phyloP scores from a whole-genome alignment of 371 early-diverging fungal genomes.

The Mortierella sp. region DNA sequence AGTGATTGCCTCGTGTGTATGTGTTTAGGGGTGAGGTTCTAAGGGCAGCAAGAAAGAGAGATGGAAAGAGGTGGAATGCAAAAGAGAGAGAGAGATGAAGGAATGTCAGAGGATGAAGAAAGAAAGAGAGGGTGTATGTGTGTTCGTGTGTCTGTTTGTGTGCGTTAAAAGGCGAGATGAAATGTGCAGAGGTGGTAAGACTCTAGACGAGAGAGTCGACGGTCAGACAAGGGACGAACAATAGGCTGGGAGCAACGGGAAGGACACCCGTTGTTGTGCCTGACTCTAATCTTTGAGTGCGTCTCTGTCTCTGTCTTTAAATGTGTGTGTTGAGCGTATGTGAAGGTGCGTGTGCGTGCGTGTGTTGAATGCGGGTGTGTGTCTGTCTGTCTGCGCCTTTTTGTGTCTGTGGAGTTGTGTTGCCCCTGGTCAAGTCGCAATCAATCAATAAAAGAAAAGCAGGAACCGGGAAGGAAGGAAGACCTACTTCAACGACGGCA shows the following conservation, averaged over 20 bases:
- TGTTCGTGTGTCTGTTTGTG: neutral
- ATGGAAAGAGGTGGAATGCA: neutral
- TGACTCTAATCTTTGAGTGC: too few relatives aligned
- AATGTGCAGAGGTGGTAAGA: neutral
- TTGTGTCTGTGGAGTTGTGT: too few relatives aligned
- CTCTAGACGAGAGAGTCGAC: too few relatives aligned
- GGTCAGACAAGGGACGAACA: too few relatives aligned
- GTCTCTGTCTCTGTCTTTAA: slow-evolving; percentile 22
- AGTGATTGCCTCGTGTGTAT: too few relatives aligned
- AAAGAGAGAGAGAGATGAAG: neutral
- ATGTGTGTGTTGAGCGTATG: too few relatives aligned
- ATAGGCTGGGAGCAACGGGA: neutral
- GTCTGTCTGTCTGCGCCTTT: too few relatives aligned
- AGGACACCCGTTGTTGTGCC: slow-evolving; percentile 16
- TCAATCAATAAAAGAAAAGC: too few relatives aligned
- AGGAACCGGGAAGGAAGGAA: neutral
- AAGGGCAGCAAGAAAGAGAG: slow-evolving; percentile 23
- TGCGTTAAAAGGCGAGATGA: neutral
- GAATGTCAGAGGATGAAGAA: neutral
- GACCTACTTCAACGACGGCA: neutral
- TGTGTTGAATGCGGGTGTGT: too few relatives aligned
- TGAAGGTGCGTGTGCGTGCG: too few relatives aligned
- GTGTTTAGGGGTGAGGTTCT: slow-evolving; percentile 4
- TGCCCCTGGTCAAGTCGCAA: too few relatives aligned
- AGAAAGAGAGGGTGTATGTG: neutral